Percentiles rank a stretch among this genome's conserved stretches.
phyloP scores from a whole-genome alignment of 2,329 filamentous ascomycete species.

The Aspergillus floridensis region DNA sequence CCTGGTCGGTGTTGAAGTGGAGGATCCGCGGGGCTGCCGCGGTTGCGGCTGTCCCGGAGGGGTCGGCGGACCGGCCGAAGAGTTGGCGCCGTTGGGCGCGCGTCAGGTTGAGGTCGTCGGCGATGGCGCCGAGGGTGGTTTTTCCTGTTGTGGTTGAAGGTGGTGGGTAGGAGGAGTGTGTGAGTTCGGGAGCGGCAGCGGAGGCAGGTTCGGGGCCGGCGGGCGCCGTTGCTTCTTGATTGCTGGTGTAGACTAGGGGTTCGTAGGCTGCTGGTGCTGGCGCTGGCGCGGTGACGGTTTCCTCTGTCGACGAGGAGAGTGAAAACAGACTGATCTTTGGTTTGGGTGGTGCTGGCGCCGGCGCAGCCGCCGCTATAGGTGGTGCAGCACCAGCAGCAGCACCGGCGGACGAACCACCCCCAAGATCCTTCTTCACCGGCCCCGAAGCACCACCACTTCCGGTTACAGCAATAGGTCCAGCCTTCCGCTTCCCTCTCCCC shows the following conservation, averaged over 20 bases:
- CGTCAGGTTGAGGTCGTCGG: conserved; percentile 75
- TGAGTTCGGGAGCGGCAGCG: conserved; percentile 12
- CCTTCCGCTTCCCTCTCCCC: conserved; percentile 60
- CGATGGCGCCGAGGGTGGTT: conserved; percentile 51
- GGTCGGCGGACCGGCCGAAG: conserved; percentile 64
- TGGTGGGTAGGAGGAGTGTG: neutral
- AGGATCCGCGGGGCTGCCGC: conserved; percentile 61
- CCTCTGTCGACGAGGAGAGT: conserved; percentile 27
- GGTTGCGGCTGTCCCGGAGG: conserved; percentile 38
- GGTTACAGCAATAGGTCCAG: conserved; percentile 22
- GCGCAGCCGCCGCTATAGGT: conserved; percentile 1
- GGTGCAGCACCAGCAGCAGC: neutral
- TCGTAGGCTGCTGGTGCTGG: conserved; percentile 28
- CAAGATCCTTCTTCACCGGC: neutral
- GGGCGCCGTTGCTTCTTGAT: conserved; percentile 20
- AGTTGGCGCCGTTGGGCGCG: conserved; percentile 75
- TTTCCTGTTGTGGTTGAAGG: conserved; percentile 1
- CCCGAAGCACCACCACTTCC: neutral
- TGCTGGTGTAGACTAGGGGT: conserved; percentile 42
- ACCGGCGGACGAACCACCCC: too few relatives aligned
- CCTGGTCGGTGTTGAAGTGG: conserved; percentile 83
- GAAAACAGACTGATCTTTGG: conserved; percentile 48
- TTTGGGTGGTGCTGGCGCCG: conserved; percentile 29
- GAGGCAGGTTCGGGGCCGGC: conserved; percentile 19
- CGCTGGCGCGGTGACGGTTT: conserved; percentile 14